Base-by-base conservation (phyloP, 176 grass and related monocot species). In the Oryza brachyantha region DNA sequence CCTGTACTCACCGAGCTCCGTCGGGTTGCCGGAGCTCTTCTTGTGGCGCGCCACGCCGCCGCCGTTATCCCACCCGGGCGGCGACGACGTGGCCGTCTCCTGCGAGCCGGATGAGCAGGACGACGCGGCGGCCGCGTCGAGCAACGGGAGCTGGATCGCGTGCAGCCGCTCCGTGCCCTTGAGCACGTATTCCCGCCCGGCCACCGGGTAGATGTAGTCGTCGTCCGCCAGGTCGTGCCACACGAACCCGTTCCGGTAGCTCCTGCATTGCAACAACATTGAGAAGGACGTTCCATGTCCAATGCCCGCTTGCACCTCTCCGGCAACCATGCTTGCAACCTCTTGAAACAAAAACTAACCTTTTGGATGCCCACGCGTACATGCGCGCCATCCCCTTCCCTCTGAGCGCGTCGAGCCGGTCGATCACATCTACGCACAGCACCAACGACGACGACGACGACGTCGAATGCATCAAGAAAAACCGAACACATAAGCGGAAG, bases 171-270 rank as follows among this genome's bases (percentile, higher is more conserved):
- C 91, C 10, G 95, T 94, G 64, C 95, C 95, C 84, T 98, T 98
- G 68, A 98, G 89, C 59, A 98, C 92, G 70, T 98, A 94, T 74
- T 94, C 92, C n/a, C 91, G 71, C 1, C 90, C 87, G 37, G 78
- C 77, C 68, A 98, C 88, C 13, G 95, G 92, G 85, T 94, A 85
- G 75, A 98, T 90, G 86, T 81, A 89, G 31, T 98, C 92, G 34
- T 93, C 87, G 72, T 87, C 85, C 1, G 90, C 61, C 54, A 98
- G 85, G 74, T 98, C 95, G 84, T 98, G 92, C 95, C 95, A 98
- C 78, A 98, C 95, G 79, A 86, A 98, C 13, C 92, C 95, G 73
- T 94, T 98, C 82, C 76, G 84, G 83, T 98, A 98, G 77, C 78
- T 94, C 92, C 95, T 98, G 88, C 72, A 73, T 77, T 71, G 29